Evolutionary conservation across 2,329 filamentous ascomycete species (phyloP).

Genomic region (Diaporthe citriasiana): DNA sequence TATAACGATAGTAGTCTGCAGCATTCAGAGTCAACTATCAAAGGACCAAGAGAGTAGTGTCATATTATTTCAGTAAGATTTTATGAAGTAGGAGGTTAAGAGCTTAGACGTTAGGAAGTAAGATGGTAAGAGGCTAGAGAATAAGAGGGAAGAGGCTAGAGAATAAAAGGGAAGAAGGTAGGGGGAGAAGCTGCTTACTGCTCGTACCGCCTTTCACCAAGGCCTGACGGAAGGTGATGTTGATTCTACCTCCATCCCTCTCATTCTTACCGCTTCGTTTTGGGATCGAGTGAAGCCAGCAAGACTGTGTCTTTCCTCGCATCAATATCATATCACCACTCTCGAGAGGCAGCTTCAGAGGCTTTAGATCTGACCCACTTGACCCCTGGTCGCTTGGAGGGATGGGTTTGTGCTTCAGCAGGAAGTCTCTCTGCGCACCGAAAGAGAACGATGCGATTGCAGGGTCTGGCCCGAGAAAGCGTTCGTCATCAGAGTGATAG

Average conservation of each 20-base stretch:
- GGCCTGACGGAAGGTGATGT: conserved; percentile 83
- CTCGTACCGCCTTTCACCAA: conserved; percentile 80
- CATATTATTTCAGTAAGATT: no score
- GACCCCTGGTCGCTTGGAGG: conserved; percentile 50
- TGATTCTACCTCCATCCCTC: conserved; percentile 75
- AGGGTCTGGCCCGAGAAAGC: conserved; percentile 78
- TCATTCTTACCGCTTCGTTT: conserved; percentile 77
- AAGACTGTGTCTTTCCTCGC: conserved; percentile 79
- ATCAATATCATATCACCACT: conserved; percentile 86
- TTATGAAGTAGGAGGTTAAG: no score
- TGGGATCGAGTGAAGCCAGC: conserved; percentile 84
- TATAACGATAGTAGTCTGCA: conserved; percentile 90
- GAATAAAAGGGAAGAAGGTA: no score
- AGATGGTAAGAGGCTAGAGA: no score
- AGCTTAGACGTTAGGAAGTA: no score
- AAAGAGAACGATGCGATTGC: conserved; percentile 82
- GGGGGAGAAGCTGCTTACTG: no score
- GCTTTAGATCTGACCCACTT: conserved; percentile 53
- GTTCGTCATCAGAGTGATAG: conserved; percentile 86
- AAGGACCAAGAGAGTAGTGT: no score
- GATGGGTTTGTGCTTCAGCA: conserved; percentile 82
- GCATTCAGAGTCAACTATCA: no score
- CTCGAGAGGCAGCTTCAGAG: conserved; percentile 66
- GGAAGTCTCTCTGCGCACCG: conserved; percentile 79
- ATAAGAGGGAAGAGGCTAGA: no score